phyloP scores from a whole-genome alignment of 1,284 basidiomycete species.

The Trametes pubescens region DNA sequence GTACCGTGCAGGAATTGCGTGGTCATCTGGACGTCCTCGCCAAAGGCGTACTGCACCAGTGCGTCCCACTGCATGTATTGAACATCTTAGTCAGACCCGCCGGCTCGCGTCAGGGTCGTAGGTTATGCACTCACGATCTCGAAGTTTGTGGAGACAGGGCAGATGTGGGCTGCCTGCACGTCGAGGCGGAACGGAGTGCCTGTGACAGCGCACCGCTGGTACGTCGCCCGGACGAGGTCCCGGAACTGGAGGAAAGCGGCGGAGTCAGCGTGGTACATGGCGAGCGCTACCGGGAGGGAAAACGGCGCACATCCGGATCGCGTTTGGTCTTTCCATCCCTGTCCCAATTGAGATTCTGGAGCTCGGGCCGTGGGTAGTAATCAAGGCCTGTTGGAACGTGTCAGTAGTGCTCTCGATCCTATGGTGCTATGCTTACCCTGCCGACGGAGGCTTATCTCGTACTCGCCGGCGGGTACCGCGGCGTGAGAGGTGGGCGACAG shows the following conservation, averaged over 20 bases:
- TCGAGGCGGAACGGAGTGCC: neutral
- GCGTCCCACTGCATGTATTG: neutral
- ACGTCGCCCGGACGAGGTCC: neutral
- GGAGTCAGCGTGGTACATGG: neutral
- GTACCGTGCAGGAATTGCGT: neutral
- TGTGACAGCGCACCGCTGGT: neutral
- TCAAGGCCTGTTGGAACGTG: neutral
- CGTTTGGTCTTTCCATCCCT: neutral
- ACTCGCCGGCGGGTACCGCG: neutral
- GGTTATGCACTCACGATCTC: neutral
- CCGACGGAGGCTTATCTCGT: neutral
- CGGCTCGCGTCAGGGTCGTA: too few relatives aligned
- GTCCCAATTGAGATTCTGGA: slow-evolving; percentile 6
- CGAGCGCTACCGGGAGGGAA: too few relatives aligned
- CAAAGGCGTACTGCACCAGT: neutral
- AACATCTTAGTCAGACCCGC: neutral
- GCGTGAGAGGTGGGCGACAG: neutral
- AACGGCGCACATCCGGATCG: neutral
- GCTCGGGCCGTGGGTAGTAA: neutral
- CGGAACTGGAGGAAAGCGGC: neutral
- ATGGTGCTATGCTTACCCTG: neutral
- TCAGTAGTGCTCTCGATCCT: neutral
- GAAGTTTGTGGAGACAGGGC: slow-evolving; percentile 1
- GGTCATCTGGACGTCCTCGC: neutral
- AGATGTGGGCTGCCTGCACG: slow-evolving; percentile 8